phyloP scores from a whole-genome alignment of 129 eudicot genomes.

The Flaveria brownii region DNA sequence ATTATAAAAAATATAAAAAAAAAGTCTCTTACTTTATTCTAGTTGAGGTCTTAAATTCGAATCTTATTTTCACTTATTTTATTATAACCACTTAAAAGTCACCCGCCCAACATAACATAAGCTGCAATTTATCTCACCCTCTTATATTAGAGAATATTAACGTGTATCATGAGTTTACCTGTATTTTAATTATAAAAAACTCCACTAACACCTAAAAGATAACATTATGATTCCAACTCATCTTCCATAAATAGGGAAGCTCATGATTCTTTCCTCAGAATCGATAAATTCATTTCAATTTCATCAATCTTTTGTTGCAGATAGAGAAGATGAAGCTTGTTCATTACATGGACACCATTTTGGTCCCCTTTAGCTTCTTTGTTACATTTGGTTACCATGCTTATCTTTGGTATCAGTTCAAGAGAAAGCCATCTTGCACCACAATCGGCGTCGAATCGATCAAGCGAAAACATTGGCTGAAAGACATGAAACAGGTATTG shows the following conservation, averaged over 20 bases:
- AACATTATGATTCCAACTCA: slow-evolving; percentile 35
- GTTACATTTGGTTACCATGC: slow-evolving; percentile 88
- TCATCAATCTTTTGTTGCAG: slow-evolving; percentile 12
- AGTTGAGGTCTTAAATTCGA: no score
- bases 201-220: slow-evolving; percentile 26
- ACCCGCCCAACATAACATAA: no score
- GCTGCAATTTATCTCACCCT: no score
- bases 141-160: no score
- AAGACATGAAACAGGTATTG: slow-evolving; percentile 53
- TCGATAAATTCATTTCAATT: slow-evolving; percentile 26
- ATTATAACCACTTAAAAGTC: no score
- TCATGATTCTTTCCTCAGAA: slow-evolving; percentile 10
- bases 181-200: not conserved
- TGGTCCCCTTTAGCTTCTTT: slow-evolving; percentile 75
- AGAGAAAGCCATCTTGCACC: slow-evolving; percentile 57
- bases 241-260: slow-evolving; percentile 32
- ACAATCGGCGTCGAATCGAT: slow-evolving; percentile 64
- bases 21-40: no score
- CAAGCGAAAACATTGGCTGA: slow-evolving; percentile 67
- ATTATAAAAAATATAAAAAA: no score
- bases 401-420: slow-evolving; percentile 73
- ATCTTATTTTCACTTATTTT: no score
- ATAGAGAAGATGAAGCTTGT: slow-evolving; percentile 35
- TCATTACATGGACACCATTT: slow-evolving; percentile 60
- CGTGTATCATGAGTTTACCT: no score